Conservation (phyloP, 2,329 filamentous ascomycete species). For the Fusarium sambucinum region DNA sequence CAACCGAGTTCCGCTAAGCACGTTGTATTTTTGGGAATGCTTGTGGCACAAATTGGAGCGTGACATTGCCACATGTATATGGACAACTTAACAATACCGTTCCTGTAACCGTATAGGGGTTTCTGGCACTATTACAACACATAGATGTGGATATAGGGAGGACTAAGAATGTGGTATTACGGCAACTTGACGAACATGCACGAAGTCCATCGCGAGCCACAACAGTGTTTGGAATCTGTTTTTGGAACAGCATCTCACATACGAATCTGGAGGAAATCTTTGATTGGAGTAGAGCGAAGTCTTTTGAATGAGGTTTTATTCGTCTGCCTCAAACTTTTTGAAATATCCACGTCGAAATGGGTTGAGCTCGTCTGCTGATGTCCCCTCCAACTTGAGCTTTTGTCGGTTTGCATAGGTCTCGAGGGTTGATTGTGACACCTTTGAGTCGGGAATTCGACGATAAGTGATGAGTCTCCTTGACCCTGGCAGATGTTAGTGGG, state of each 20-base stretch:
- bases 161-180: slow-evolving; percentile 37
- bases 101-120: slow-evolving; percentile 19
- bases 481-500: slow-evolving; percentile 65
- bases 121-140: slow-evolving; percentile 31
- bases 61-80: slow-evolving; percentile 8
- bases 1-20: slow-evolving; percentile 79
- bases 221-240: slow-evolving; percentile 30
- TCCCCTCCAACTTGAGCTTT: slow-evolving; percentile 54
- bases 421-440: slow-evolving; percentile 62
- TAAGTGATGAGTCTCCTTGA: slow-evolving; percentile 91
- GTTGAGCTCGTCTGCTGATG: slow-evolving; percentile 69
- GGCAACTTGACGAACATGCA: slow-evolving; percentile 33
- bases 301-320: slow-evolving; percentile 44
- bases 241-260: slow-evolving; percentile 31
- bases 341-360: slow-evolving; percentile 72
- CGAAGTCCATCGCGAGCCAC: slow-evolving; percentile 30
- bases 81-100: slow-evolving; percentile 19
- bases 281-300: slow-evolving; percentile 40
- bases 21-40: not conserved
- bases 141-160: slow-evolving; percentile 44
- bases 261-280: slow-evolving; percentile 39
- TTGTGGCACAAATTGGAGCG: slow-evolving; percentile 10
- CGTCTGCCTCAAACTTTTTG: slow-evolving; percentile 61
- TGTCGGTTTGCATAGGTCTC: slow-evolving; percentile 51
- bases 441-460: slow-evolving; percentile 72